A percentile compares a stretch with the other conserved stretches of the same genome.
Evolutionary conservation across 176 grass and related monocot genomes (phyloP).

Genomic region (Cenchrus fungigraminus): DNA sequence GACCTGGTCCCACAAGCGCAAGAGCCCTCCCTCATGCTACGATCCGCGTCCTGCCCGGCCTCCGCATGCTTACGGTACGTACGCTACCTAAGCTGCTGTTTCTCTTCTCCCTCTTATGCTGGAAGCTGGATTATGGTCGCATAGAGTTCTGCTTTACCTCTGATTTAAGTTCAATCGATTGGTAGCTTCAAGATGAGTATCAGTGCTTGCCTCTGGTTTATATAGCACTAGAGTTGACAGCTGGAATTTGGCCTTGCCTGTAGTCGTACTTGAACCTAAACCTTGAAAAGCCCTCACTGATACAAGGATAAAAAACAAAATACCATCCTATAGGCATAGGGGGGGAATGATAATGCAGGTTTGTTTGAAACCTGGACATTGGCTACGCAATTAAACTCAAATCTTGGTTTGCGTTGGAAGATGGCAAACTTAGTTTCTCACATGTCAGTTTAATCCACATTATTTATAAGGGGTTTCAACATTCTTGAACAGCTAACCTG

Average conservation of each 20-base stretch:
- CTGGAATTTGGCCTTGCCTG: background rate
- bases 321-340: background rate
- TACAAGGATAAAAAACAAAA: background rate
- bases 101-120: background rate
- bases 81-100: background rate
- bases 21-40: slow-evolving; percentile 8
- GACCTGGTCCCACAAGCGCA: slow-evolving; percentile 41
- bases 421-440: background rate
- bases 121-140: background rate
- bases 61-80: slow-evolving; percentile 41
- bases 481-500: background rate
- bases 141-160: background rate
- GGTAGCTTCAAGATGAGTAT: background rate
- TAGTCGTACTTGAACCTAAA: background rate
- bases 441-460: background rate
- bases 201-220: background rate
- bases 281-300: background rate
- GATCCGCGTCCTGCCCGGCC: background rate
- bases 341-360: background rate
- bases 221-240: background rate
- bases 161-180: slow-evolving; percentile 6
- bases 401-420: background rate
- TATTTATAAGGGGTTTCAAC: background rate
- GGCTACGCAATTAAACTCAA: background rate
- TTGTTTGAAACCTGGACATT: background rate